Evolutionary conservation across 2,329 filamentous ascomycete genomes (phyloP), one percentile per base, ranked within the genome.

Genomic region (Neoarthrinium moseri): DNA sequence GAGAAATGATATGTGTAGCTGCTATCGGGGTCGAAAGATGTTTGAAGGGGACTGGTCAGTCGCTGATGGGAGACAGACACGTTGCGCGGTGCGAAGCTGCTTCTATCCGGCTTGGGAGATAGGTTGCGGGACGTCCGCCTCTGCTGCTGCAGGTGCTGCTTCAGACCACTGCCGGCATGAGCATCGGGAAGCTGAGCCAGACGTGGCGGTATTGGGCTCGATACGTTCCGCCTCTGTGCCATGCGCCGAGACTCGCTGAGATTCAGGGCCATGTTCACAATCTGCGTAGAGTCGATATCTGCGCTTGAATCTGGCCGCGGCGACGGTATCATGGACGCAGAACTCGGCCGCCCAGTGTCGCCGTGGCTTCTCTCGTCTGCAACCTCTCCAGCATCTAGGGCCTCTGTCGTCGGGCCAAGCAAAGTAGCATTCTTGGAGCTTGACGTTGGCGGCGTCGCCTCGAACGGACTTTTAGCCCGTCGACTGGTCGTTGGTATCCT

Each of bases 201-300:
- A 32, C 69, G 72, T 37, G 72, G 79, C 23, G 69, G 80, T 27
- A 70, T 71, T 45, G 64, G 78, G 60, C 61, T 81, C 45, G 59
- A 80, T 54, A 66, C 77, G 64, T 62, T 83, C 65, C 71, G 78
- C 66, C 73, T 80, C 64, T 70, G 81, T 50, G 74, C 87, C 67
- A 76, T 77, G 60, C 82, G 81, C 53, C 83, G 81, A 59, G 86
- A 89, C 65, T 96, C 90, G 70, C 88, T 95, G 40, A 97, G 69
- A 53, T 86, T 94, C 56, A 97, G 69, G 2, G 92, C 92, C 80
- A 97, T 88, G 59, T 91, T 91, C 33, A 97, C 90, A 52, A 97
- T 95, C 65, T 96, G 89, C 4, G 86, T 82, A 6, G 91, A 87
- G 59, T 96, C 91, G 49, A 87, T 77, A 56, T 90, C 83, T 17